phyloP scores from a whole-genome alignment of 2,329 filamentous ascomycete species.

The Colletotrichum musicola region DNA sequence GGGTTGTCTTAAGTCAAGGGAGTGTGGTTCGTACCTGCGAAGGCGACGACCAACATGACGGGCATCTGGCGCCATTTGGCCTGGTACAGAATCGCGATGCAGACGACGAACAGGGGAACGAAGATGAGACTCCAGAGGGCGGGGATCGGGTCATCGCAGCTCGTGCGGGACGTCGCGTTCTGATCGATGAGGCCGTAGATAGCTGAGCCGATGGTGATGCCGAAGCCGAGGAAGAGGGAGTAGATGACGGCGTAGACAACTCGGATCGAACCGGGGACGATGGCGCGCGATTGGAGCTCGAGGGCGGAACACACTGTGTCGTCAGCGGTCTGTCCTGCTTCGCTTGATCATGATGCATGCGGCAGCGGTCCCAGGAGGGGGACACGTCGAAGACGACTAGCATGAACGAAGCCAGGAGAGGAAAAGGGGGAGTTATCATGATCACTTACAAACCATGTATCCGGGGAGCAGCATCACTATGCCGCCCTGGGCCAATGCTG shows the following conservation, averaged over 20 bases:
- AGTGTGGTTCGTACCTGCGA: constrained; percentile 51
- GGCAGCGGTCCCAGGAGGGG: no score
- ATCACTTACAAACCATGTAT: constrained; percentile 67
- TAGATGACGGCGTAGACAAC: constrained; percentile 83
- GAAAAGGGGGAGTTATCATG: neutral
- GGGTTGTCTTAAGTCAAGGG: no score
- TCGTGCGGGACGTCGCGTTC: constrained; percentile 60
- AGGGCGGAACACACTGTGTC: constrained; percentile 62
- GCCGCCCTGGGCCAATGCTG: constrained; percentile 72
- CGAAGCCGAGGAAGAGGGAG: constrained; percentile 78
- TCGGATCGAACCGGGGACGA: constrained; percentile 78
- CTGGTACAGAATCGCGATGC: constrained; percentile 82
- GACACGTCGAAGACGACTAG: no score
- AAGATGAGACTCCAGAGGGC: constrained; percentile 72
- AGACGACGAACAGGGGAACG: constrained; percentile 79
- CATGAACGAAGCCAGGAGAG: neutral
- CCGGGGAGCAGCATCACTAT: constrained; percentile 76
- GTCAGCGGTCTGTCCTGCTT: constrained; percentile 44
- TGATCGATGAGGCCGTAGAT: constrained; percentile 73
- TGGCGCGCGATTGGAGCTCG: constrained; percentile 76
- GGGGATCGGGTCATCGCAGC: constrained; percentile 59
- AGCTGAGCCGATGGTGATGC: constrained; percentile 75
- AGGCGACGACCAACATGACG: constrained; percentile 80
- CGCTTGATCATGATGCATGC: no score
- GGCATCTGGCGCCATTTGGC: constrained; percentile 86